These are phyloP conservation scores for Crepidotus sp. DNA, from an alignment of 1,284 basidiomycete genomes.

Conservation along the genomic window DNA sequence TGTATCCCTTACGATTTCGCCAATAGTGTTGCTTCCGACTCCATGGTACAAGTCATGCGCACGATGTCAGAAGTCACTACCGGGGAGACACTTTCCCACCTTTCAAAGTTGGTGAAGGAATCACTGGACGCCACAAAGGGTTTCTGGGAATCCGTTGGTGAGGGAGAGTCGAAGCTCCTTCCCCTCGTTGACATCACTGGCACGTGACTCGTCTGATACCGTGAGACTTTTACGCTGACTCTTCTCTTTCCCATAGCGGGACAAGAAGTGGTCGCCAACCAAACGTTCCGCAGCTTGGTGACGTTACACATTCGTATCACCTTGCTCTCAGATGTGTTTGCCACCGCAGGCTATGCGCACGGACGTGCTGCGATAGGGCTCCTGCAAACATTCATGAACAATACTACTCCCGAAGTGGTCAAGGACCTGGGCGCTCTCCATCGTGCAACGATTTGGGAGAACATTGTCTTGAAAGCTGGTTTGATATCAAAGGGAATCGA, in stretches of 20 bases:
- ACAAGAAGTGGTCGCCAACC: conserved; percentile 47
- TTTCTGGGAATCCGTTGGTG: conserved; percentile 60
- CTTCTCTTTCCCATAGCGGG: conserved; percentile 31
- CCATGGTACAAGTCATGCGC: conserved; percentile 82
- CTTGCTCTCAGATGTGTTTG: conserved; percentile 82
- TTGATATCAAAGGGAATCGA: conserved; percentile 47
- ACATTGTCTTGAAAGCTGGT: conserved; percentile 64
- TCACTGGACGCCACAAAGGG: conserved; percentile 64
- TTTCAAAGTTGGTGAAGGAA: conserved; percentile 64
- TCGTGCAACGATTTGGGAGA: conserved; percentile 82
- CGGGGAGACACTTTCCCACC: conserved; percentile 62
- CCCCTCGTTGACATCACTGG: conserved; percentile 49
- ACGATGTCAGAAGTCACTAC: conserved; percentile 84
- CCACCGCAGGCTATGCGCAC: conserved; percentile 80
- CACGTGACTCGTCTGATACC: conserved; percentile 22
- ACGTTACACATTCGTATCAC: conserved; percentile 74
- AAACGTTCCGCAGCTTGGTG: conserved; percentile 69
- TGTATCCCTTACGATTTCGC: conserved; percentile 89
- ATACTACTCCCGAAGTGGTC: conserved; percentile 58
- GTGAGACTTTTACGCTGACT: conserved; percentile 1
- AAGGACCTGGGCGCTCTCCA: conserved; percentile 76
- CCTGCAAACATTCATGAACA: conserved; percentile 66
- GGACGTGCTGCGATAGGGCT: conserved; percentile 69
- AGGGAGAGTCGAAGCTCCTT: conserved; percentile 51
- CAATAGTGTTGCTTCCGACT: conserved; percentile 72